Conservation (phyloP, 371 early-diverging fungal species). For the Mortierella sp. region DNA sequence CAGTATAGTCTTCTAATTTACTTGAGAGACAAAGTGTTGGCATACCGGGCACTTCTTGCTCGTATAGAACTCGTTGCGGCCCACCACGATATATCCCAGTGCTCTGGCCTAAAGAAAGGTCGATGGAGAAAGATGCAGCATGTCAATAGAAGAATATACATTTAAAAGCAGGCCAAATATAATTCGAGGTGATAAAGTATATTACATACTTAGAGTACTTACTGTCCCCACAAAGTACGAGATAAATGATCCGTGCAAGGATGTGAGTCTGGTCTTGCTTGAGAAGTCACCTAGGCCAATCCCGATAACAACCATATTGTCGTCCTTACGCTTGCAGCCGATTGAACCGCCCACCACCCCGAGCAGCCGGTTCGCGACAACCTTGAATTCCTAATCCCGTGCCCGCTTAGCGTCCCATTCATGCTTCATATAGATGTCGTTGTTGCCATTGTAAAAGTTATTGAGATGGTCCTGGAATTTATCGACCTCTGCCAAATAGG, state of each 20-base stretch:
- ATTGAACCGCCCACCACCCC: slow-evolving; percentile 10
- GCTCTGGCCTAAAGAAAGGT: not conserved
- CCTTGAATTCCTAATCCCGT: not conserved
- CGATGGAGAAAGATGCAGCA: no score
- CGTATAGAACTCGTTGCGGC: slow-evolving; percentile 30
- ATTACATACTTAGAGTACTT: not conserved
- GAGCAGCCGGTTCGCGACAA: slow-evolving; percentile 17
- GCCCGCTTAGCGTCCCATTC: slow-evolving; percentile 17
- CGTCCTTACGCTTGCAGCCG: slow-evolving; percentile 2
- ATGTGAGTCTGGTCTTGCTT: slow-evolving; percentile 10
- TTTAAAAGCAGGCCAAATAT: no score
- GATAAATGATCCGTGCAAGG: slow-evolving; percentile 14
- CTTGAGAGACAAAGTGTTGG: no score
- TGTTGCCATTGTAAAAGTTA: not conserved
- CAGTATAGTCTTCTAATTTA: no score
- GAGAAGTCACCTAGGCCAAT: slow-evolving; percentile 28
- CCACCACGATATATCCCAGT: slow-evolving; percentile 24
- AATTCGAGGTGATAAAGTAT: no score
- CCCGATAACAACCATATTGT: slow-evolving; percentile 31
- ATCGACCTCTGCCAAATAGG: not conserved
- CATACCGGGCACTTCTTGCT: slow-evolving; percentile 1
- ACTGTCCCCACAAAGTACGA: slow-evolving; percentile 23
- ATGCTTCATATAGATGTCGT: slow-evolving; percentile 1
- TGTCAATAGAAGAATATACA: no score
- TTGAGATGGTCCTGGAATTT: not conserved